Evolutionary conservation across 495 filamentous ascomycete genomes (phyloP), one percentile per base, ranked within the genome.

Genomic region (Penicillium odoratum): DNA sequence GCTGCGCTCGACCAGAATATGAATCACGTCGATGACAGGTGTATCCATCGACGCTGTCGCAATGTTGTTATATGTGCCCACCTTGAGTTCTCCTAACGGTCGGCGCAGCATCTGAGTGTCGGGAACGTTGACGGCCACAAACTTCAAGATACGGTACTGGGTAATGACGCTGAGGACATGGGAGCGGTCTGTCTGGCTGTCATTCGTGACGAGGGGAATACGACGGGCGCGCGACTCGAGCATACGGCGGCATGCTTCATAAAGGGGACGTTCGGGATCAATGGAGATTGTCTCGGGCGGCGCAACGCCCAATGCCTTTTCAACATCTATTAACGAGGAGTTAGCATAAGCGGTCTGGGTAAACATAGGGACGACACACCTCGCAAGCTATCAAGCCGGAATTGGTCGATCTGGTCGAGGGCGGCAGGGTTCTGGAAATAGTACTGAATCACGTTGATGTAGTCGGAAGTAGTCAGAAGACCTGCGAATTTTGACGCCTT

Each of bases 401-500:
- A 98, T 68, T 96, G 88, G 67, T 98, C 94, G 67, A 98, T 88
- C 67, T 92, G 83, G 55, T 86, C 85, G 53, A 99, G 81, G 11
- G 91, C 87, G 45, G 93, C 90, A 15, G 95, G 95, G 64, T 93
- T 96, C 75, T 98, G 93, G 86, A 94, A 98, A 78, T 98, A 98
- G 73, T 98, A 99, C 74, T 98, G 95, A 52, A 99, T 95, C 54
- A 99, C 88, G 70, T 99, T 99, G 78, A 99, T 79, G 72, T 94
- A 99, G 72, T 99, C 94, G 59, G 91, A 94, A 47, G 91, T 95
- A 21, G 94, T 98, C 66, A 99, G 81, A 26, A 98, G 80, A 50
- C 94, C 94, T 26, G 95, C 94, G 69, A 98, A 99, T 25, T 88
- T 91, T 28, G 92, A 96, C 5, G 88, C 89, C 55, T 90, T 90